A percentile compares a stretch with the other conserved stretches of the same genome.
Evolutionary conservation across 352 stramenopile species (phyloP).

Genomic region (Phytophthora foliorum): DNA sequence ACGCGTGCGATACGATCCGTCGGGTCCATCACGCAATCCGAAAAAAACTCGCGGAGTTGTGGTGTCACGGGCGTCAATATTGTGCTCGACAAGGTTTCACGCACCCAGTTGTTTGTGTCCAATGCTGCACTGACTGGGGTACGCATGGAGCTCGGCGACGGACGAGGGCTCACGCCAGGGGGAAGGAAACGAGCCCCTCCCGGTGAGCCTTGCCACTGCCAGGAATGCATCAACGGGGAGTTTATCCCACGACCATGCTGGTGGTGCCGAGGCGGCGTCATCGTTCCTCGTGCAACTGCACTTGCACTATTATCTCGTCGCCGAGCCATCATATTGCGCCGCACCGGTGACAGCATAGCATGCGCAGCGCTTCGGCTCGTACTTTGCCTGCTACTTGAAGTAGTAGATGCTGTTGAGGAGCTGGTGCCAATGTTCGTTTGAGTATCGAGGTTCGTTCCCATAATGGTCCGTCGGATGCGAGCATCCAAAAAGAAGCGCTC

Average conservation of each 20-base stretch:
- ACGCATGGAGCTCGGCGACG: slow-evolving; percentile 60
- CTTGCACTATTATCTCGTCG: slow-evolving; percentile 33
- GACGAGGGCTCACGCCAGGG: slow-evolving; percentile 35
- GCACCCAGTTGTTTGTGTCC: slow-evolving; percentile 87
- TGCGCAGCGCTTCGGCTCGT: slow-evolving; percentile 25
- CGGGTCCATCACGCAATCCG: slow-evolving; percentile 64
- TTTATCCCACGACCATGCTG: slow-evolving; percentile 33
- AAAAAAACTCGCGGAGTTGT: slow-evolving; percentile 68
- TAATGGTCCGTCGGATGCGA: slow-evolving; percentile 41
- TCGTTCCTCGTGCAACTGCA: slow-evolving; percentile 30
- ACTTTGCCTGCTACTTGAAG: slow-evolving; percentile 32
- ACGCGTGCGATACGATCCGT: slow-evolving; percentile 63
- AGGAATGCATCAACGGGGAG: slow-evolving; percentile 53
- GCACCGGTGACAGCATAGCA: slow-evolving; percentile 46
- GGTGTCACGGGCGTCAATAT: slow-evolving; percentile 48
- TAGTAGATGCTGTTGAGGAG: background rate
- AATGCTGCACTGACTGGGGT: slow-evolving; percentile 84
- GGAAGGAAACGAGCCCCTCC: slow-evolving; percentile 19
- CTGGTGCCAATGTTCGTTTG: slow-evolving; percentile 22
- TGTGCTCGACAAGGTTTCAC: slow-evolving; percentile 60
- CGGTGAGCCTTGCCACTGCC: slow-evolving; percentile 80
- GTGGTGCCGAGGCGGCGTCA: slow-evolving; percentile 51
- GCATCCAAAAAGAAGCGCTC: slow-evolving; percentile 66
- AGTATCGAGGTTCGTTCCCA: slow-evolving; percentile 30
- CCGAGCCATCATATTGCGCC: slow-evolving; percentile 46